Evolutionary conservation across 169 alveolate genomes (phyloP).

Genomic region (Condylostoma magnum): DNA sequence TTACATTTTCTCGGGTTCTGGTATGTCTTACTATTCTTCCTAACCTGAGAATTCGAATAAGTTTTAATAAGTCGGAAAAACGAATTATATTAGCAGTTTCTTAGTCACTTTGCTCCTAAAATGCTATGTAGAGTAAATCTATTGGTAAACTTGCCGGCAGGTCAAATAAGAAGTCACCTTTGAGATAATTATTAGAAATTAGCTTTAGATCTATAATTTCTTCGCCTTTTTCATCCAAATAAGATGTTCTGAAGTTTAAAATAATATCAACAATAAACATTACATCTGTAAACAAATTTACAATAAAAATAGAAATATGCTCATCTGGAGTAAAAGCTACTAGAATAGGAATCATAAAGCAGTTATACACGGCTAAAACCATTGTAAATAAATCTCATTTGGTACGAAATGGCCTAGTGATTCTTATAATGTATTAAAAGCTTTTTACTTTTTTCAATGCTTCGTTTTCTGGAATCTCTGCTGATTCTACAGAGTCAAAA

Average conservation of each 20-base stretch:
- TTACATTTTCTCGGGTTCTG: constrained; percentile 33
- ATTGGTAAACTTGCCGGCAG: constrained; percentile 41
- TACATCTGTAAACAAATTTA: constrained; percentile 33
- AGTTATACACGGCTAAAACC: constrained; percentile 35
- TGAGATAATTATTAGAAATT: constrained; percentile 35
- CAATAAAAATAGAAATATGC: neutral
- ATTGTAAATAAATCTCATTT: constrained; percentile 57
- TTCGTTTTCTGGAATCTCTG: no score
- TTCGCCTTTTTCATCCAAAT: constrained; percentile 41
- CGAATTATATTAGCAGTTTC: neutral
- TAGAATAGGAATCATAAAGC: constrained; percentile 37
- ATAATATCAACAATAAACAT: constrained; percentile 37
- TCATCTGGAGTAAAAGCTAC: constrained; percentile 35
- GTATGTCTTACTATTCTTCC: constrained; percentile 36
- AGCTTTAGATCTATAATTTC: constrained; percentile 33
- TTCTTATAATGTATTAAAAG: no score
- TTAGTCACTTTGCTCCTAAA: no score
- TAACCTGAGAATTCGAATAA: constrained; percentile 38
- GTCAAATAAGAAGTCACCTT: constrained; percentile 37
- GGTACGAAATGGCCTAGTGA: neutral
- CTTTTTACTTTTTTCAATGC: no score
- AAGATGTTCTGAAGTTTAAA: constrained; percentile 46
- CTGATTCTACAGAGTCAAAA: no score
- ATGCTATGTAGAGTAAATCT: no score
- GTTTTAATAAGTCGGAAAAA: constrained; percentile 36